phyloP scores from a whole-genome alignment of 805 yeast species.

The Ogataea minuta region DNA sequence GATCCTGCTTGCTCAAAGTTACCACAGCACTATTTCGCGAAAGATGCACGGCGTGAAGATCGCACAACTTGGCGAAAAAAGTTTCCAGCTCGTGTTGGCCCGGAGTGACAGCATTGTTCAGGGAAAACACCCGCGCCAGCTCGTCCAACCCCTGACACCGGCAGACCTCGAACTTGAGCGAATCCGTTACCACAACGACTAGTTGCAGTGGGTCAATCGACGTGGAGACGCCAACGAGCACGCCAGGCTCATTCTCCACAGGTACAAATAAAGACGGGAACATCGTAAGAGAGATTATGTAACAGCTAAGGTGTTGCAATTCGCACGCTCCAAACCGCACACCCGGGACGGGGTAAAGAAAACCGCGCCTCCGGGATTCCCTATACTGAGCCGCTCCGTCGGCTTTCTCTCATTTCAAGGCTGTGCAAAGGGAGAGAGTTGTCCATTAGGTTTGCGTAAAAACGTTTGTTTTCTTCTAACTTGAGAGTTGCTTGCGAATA shows the following conservation, averaged over 20 bases:
- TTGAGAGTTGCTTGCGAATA: background rate
- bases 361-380: slow-evolving; percentile 1
- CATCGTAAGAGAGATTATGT: background rate
- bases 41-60: slow-evolving; percentile 1
- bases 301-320: too few relatives aligned
- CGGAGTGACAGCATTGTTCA: slow-evolving; percentile 12
- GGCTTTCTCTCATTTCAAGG: slow-evolving; percentile 8
- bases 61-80: slow-evolving; percentile 3
- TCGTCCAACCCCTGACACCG: slow-evolving; percentile 1
- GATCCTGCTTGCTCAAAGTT: slow-evolving; percentile 7
- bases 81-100: slow-evolving; percentile 5
- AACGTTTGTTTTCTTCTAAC: slow-evolving; percentile 10
- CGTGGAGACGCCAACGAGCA: slow-evolving; percentile 3
- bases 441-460: slow-evolving; percentile 4
- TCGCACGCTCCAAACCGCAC: slow-evolving; percentile 10
- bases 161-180: slow-evolving; percentile 6
- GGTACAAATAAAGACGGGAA: slow-evolving; percentile 2
- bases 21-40: background rate
- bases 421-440: slow-evolving; percentile 15
- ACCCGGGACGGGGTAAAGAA: slow-evolving; percentile 5
- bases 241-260: slow-evolving; percentile 1
- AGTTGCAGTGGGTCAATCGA: slow-evolving; percentile 4
- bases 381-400: slow-evolving; percentile 10
- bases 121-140: slow-evolving; percentile 8
- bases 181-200: slow-evolving; percentile 9